Conservation (phyloP, 2,329 filamentous ascomycete genomes). For the Diplocarpon mali region DNA sequence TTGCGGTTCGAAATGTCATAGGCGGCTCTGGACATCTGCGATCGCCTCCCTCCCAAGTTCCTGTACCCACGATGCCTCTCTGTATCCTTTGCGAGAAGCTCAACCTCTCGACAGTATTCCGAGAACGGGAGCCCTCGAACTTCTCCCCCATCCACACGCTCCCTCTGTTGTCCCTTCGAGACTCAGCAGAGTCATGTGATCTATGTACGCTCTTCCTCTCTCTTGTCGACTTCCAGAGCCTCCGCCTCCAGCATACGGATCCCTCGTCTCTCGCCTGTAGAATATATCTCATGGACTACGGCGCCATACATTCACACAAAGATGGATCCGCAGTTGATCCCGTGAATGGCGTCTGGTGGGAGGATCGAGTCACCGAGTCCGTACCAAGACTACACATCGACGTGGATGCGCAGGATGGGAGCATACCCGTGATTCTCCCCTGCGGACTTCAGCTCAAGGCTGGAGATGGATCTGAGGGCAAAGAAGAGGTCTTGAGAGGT, state of each 20-base stretch:
- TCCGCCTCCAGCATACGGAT: neutral
- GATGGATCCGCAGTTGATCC: neutral
- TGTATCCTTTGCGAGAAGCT: neutral
- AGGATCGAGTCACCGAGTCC: neutral
- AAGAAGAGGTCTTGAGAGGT: neutral
- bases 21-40: too few relatives aligned
- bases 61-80: neutral
- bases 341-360: neutral
- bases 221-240: neutral
- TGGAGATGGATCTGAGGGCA: neutral
- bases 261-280: neutral
- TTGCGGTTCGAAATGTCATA: too few relatives aligned
- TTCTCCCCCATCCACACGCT: neutral
- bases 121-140: neutral
- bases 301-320: neutral
- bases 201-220: neutral
- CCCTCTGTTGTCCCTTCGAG: neutral
- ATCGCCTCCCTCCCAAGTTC: too few relatives aligned
- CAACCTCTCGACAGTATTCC: neutral
- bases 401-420: neutral
- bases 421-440: neutral
- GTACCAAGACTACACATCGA: neutral
- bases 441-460: neutral
- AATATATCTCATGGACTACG: neutral
- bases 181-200: neutral